Evolutionary conservation across 176 grass and related monocot species (phyloP).

Genomic region (Zea mays): Zm-B73-REFERENCE-NAM-5.0 NC_050098.1:192105501-192106000

Average conservation of each 20-base stretch:
- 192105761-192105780: slow-evolving; percentile 16
- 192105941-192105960: slow-evolving; percentile 13
- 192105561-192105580: slow-evolving; percentile 10
- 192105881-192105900: slow-evolving; percentile 4
- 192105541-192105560: slow-evolving; percentile 27
- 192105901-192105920: slow-evolving; percentile 38
- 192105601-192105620: slow-evolving; percentile 18
- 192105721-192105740: slow-evolving; percentile 14
- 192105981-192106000: slow-evolving; percentile 27
- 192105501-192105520: slow-evolving; percentile 11
- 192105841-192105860: slow-evolving; percentile 38
- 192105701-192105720: slow-evolving; percentile 30
- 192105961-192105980: slow-evolving; percentile 10
- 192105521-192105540: slow-evolving; percentile 1
- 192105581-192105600: neutral
- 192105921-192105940: slow-evolving; percentile 12
- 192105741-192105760: neutral
- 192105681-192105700: slow-evolving; percentile 7
- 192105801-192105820: slow-evolving; percentile 21
- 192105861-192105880: slow-evolving; percentile 33
- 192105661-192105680: slow-evolving; percentile 22
- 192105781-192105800: slow-evolving; percentile 28
- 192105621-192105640: neutral
- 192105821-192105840: slow-evolving; percentile 25
- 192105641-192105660: slow-evolving; percentile 39